A percentile compares a stretch with the other conserved stretches of the same genome.
These are phyloP conservation scores for Aspergillus oerlinghausenensis DNA, from an alignment of 2,329 filamentous ascomycete genomes.

Conservation along the genomic window DNA sequence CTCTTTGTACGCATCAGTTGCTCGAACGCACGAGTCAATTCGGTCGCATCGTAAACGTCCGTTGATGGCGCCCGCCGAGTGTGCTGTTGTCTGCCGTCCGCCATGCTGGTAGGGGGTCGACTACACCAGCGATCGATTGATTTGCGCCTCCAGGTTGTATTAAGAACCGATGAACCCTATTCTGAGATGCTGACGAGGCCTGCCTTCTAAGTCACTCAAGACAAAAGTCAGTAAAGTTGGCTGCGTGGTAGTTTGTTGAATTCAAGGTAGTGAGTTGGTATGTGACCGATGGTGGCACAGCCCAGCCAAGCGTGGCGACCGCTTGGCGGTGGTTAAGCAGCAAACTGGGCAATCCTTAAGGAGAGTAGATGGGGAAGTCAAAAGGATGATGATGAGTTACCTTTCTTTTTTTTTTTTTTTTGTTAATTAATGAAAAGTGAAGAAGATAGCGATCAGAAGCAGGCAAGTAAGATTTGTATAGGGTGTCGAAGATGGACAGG, in stretches of 20 bases:
- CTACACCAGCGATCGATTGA: slow-evolving; percentile 22
- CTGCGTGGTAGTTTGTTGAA: slow-evolving; percentile 2
- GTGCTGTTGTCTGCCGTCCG: slow-evolving; percentile 33
- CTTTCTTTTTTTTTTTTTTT: neutral
- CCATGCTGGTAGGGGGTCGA: slow-evolving; percentile 30
- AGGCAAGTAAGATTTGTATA: slow-evolving; percentile 6
- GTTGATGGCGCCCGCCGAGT: slow-evolving; percentile 25
- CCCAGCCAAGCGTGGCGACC: slow-evolving; percentile 24
- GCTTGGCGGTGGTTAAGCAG: slow-evolving; percentile 20
- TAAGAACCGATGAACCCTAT: slow-evolving; percentile 2
- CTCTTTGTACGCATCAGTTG: slow-evolving; percentile 80
- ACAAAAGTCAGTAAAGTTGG: neutral
- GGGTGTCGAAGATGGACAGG: slow-evolving; percentile 8
- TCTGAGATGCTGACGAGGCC: slow-evolving; percentile 1
- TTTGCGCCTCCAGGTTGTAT: slow-evolving; percentile 25
- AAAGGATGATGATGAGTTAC: neutral
- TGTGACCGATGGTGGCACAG: slow-evolving; percentile 20
- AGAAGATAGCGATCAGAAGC: slow-evolving; percentile 8
- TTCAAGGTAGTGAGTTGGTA: slow-evolving; percentile 7
- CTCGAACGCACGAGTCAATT: slow-evolving; percentile 79
- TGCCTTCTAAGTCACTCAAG: slow-evolving; percentile 4
- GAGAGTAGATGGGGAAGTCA: neutral
- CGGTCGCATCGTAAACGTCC: slow-evolving; percentile 65
- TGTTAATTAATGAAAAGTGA: neutral
- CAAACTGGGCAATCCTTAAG: slow-evolving; percentile 23